A percentile compares a stretch with the other conserved stretches of the same genome.
Evolutionary conservation across 441 rosid species (phyloP).

Genomic region (Rhodomyrtus psidioides): DNA sequence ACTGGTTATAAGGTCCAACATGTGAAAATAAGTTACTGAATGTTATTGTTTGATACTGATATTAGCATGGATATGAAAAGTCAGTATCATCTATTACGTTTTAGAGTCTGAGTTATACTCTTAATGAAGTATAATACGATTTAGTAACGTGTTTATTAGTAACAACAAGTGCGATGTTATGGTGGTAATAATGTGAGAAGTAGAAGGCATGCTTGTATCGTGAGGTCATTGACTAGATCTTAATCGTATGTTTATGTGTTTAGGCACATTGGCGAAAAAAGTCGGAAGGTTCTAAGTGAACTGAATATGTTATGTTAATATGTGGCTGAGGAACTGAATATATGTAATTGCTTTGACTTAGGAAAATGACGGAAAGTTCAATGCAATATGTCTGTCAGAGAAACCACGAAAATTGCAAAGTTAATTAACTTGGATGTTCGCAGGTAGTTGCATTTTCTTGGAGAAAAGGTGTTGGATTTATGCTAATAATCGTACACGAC

Average conservation of each 20-base stretch:
- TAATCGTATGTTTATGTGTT: background rate
- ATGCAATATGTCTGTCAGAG: background rate
- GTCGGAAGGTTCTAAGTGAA: background rate
- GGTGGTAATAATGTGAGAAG: background rate
- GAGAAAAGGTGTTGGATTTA: background rate
- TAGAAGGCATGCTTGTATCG: background rate
- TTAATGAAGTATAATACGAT: no score
- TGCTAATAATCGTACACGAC: background rate
- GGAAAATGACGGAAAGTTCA: background rate
- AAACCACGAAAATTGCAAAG: background rate
- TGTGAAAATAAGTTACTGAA: no score
- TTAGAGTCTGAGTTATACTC: no score
- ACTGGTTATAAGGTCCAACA: no score
- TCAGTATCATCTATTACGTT: no score
- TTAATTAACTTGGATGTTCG: background rate
- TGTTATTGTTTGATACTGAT: no score
- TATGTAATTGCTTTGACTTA: background rate
- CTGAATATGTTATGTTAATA: background rate
- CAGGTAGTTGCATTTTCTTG: background rate
- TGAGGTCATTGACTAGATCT: background rate
- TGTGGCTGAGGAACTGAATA: background rate
- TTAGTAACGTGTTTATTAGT: no score
- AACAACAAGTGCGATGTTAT: background rate
- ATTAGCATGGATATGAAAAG: no score
- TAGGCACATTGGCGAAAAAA: background rate